Base-by-base conservation (phyloP, 2,329 filamentous ascomycete species). In the Incumbomyces delicatus region DNA sequence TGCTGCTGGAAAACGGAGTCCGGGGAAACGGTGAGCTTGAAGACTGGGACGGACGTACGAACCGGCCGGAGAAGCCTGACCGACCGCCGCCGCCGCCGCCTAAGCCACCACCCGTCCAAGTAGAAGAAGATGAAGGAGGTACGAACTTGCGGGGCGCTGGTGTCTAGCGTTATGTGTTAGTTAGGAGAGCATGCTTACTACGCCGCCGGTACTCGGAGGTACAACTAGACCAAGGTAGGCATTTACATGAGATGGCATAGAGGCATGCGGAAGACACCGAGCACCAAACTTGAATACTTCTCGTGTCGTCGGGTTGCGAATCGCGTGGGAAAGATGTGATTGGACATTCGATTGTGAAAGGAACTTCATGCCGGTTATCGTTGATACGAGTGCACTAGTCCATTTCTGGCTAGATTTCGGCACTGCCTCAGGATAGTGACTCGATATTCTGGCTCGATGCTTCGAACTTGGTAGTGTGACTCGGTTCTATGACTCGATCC, bases 241-340 rank as follows among this genome's bases (percentile, higher is more conserved):
- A 31, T 37, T n/a, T 45, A 45, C 42, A 34, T 45, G 42, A 22
- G 20, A 30, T 17, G 42, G 42, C 42, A 45, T 45, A 6, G 36
- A 4, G 33, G 13, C 33, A 17, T 12, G 11, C 22, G 22, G 22
- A 27, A 27, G 22, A 27, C 22, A 27, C 22, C 22, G 8, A 27
- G 22, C 22, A 27, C 22, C 4, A 27, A 8, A 5, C 8, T 27
- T 27, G 4, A 27, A n/a, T n/a, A n/a, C n/a, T n/a, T n/a, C n/a
- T n/a, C n/a, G n/a, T n/a, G n/a, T n/a, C n/a, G n/a, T n/a, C n/a
- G n/a, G n/a, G n/a, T n/a, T n/a, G n/a, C n/a, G n/a, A n/a, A n/a
- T n/a, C n/a, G n/a, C n/a, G n/a, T n/a, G n/a, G n/a, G n/a, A n/a
- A n/a, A n/a, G n/a, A n/a, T n/a, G n/a, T n/a, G n/a, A n/a, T n/a